Conservation (phyloP, 2,329 filamentous ascomycete genomes). For the Hypoxylon sp. region DNA sequence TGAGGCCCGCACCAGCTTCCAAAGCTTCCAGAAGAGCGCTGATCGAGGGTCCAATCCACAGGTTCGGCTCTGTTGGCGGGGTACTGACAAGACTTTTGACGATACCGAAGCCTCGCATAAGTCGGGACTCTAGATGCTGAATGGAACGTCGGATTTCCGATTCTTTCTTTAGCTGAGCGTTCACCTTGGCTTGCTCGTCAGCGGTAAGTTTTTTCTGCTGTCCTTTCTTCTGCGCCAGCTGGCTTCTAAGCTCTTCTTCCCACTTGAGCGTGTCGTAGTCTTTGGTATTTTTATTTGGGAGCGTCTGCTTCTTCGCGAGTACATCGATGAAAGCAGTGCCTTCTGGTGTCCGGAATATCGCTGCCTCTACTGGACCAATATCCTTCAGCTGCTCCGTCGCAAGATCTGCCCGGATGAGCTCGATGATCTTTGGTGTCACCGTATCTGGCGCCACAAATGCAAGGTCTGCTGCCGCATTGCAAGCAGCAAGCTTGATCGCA, state of each 20-base stretch:
- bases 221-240: conserved; percentile 93
- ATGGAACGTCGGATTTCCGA: conserved; percentile 79
- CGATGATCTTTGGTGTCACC: conserved; percentile 78
- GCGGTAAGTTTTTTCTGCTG: conserved; percentile 88
- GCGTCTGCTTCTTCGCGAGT: conserved; percentile 78
- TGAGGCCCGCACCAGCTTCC: conserved; percentile 79
- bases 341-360: conserved; percentile 90
- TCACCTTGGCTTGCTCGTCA: conserved; percentile 90
- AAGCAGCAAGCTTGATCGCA: conserved; percentile 73
- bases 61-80: conserved; percentile 85
- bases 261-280: conserved; percentile 97
- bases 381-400: conserved; percentile 72
- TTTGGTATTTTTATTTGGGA: conserved; percentile 88
- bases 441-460: conserved; percentile 90
- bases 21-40: conserved; percentile 77
- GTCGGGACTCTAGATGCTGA: conserved; percentile 70
- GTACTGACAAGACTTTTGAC: conserved; percentile 83
- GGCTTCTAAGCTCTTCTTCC: conserved; percentile 89
- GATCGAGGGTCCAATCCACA: conserved; percentile 88
- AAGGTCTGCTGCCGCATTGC: conserved; percentile 85
- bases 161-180: conserved; percentile 90
- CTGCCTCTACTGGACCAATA: conserved; percentile 86
- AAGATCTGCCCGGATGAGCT: conserved; percentile 78
- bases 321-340: conserved; percentile 91
- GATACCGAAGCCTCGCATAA: conserved; percentile 86